Base-by-base conservation (phyloP, 31 red algal genomes). In the Asparagopsis taxiformis region DNA sequence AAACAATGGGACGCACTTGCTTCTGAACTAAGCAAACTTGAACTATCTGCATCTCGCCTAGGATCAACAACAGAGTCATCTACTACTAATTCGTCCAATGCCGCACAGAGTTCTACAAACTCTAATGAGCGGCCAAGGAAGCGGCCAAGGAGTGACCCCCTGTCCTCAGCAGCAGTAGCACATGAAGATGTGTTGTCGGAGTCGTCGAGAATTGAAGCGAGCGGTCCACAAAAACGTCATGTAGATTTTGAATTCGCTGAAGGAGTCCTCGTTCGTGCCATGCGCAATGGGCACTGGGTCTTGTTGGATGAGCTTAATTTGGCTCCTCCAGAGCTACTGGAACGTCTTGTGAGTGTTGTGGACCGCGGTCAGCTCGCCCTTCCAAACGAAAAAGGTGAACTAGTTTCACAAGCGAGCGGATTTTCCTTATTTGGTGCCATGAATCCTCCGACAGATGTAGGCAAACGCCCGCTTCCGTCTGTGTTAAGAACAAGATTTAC, bases 261-360 rank as follows among this genome's bases (percentile, higher is more conserved):
- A 51, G 96, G 96, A 4, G 66, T 81, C 7, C 82, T 99, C 29
- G 59, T 80, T 16, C 48, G 62, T 20, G 91, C 96, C 25, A 94
- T 99, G 91, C 77, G 88, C 11, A 65, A 67, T 37, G 96, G 96
- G 11, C 53, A 75, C 49, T 94, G 91, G 96, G 37, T 99, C 29
- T 65, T 99, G 26, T 67, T 99, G 53, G 96, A 99, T 72, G 96
- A 99, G 71, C 70, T 99, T 10, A 99, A 99, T 58, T 62, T 99
- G 52, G 96, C 91, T 21, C 91, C 96, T 19, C n/a, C 76, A 58
- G 96, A 94, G 58, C 55, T 87, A 55, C 79, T 99, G 20, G 96
- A 99, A 70, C 68, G 91, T 16, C 85, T 99, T 10, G 61, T 89
- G 1, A 85, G 87, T 53, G 62, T 99, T 52, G 68, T 95, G 22